Percentiles rank a stretch among this genome's conserved stretches.
phyloP scores from a whole-genome alignment of 2,329 filamentous ascomycete genomes.

The Exophiala dermatitidis region DNA sequence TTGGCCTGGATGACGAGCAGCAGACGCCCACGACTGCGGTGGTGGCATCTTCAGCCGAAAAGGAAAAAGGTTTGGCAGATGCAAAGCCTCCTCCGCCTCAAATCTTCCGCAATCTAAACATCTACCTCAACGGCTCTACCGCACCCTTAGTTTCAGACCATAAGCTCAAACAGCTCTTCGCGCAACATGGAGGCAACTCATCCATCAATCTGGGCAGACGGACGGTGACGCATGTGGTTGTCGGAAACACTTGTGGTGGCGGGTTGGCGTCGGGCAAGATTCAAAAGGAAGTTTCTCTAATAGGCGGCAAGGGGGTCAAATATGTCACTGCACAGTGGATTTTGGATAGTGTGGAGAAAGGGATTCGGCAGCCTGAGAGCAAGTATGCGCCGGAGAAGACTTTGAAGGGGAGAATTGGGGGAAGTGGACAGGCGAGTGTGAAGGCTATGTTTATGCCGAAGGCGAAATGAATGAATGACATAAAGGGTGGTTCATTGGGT shows the following conservation, averaged over 20 bases:
- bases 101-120: constrained; percentile 63
- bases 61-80: constrained; percentile 6
- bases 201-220: constrained; percentile 64
- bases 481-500: neutral
- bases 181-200: constrained; percentile 63
- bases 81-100: constrained; percentile 28
- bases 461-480: neutral
- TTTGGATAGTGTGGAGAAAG: constrained; percentile 72
- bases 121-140: constrained; percentile 86
- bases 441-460: constrained; percentile 14
- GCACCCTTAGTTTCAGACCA: constrained; percentile 76
- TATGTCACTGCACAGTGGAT: constrained; percentile 79
- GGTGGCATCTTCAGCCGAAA: constrained; percentile 4
- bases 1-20: constrained; percentile 7
- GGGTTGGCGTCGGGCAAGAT: constrained; percentile 71
- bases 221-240: constrained; percentile 76
- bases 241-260: constrained; percentile 57
- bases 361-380: constrained; percentile 66
- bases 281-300: constrained; percentile 66
- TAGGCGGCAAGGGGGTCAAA: constrained; percentile 63
- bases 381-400: constrained; percentile 57
- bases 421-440: constrained; percentile 59
- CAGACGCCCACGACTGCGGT: neutral
- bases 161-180: constrained; percentile 70
- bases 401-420: constrained; percentile 39